Conservation (phyloP, 1,284 basidiomycete species). For the Marasmius oreades region DNA sequence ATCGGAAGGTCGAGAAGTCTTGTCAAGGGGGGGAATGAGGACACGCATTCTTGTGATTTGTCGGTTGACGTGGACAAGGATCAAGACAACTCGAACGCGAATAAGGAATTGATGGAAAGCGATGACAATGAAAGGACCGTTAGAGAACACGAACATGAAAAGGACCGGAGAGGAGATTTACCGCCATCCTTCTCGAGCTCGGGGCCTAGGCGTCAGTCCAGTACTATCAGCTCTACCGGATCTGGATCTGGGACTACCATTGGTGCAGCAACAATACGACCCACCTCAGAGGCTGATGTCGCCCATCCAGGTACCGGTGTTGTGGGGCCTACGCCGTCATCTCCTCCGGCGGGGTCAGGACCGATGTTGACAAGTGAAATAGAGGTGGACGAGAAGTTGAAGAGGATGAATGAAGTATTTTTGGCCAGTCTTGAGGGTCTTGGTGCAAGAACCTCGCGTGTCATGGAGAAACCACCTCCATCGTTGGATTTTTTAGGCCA, state of each 20-base stretch:
- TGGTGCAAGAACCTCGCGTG: conserved; percentile 16
- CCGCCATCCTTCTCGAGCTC: neutral
- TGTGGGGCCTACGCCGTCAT: conserved; percentile 11
- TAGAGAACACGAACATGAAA: neutral
- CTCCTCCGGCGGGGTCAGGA: conserved; percentile 28
- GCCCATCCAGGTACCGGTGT: neutral
- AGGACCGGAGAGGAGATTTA: neutral
- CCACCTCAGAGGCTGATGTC: neutral
- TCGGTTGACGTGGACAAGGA: conserved; percentile 15
- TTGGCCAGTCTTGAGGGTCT: conserved; percentile 55
- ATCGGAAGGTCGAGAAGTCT: conserved; percentile 32
- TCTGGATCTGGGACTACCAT: neutral
- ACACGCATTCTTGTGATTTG: conserved; percentile 5
- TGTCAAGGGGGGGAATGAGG: conserved; percentile 22
- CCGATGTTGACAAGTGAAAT: conserved; percentile 56
- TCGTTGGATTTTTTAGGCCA: neutral
- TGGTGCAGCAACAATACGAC: neutral
- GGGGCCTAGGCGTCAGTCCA: neutral
- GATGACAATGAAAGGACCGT: conserved; percentile 1
- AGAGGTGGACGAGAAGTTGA: conserved; percentile 60
- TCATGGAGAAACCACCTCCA: no score
- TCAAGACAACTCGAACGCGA: neutral
- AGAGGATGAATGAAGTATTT: conserved; percentile 64
- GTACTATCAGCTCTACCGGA: neutral
- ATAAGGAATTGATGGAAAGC: neutral